Evolutionary conservation across 768 basidiomycete species (phyloP).

Genomic region (Kwoniella newhampshirensis): DNA sequence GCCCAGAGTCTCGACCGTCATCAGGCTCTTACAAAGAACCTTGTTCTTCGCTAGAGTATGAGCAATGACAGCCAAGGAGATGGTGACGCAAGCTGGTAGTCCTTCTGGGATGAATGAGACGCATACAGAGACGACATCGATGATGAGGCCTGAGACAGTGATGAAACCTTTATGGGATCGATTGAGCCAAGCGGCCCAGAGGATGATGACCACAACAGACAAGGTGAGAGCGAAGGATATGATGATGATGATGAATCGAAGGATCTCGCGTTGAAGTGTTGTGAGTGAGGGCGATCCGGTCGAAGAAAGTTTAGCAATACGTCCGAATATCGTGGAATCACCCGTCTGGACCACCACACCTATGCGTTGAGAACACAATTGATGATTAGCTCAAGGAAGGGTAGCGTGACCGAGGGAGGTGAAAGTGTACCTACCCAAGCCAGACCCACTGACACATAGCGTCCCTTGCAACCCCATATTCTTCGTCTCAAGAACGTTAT

Average conservation of each 20-base stretch:
- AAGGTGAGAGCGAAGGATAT: slow-evolving; percentile 57
- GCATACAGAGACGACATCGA: slow-evolving; percentile 62
- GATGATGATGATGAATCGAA: slow-evolving; percentile 62
- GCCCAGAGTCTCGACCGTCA: slow-evolving; percentile 69
- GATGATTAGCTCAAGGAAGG: too few relatives aligned
- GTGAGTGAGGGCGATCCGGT: slow-evolving; percentile 56
- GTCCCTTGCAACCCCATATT: slow-evolving; percentile 62
- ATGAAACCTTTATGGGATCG: slow-evolving; percentile 55
- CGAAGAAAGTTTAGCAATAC: slow-evolving; percentile 61
- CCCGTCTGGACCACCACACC: slow-evolving; percentile 48
- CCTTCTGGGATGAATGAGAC: slow-evolving; percentile 61
- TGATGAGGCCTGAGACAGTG: slow-evolving; percentile 59
- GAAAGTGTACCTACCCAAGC: slow-evolving; percentile 22
- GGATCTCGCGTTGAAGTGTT: slow-evolving; percentile 61
- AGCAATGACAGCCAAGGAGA: slow-evolving; percentile 52
- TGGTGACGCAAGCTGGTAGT: slow-evolving; percentile 45
- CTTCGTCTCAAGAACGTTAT: slow-evolving; percentile 59
- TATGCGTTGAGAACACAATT: too few relatives aligned
- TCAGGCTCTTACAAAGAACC: slow-evolving; percentile 62
- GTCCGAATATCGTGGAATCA: slow-evolving; percentile 55
- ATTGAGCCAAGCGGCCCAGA: slow-evolving; percentile 56
- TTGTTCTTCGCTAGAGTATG: slow-evolving; percentile 60
- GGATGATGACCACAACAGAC: slow-evolving; percentile 59
- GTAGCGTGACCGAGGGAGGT: not conserved
- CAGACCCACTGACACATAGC: slow-evolving; percentile 45